phyloP scores from a whole-genome alignment of 768 basidiomycete genomes.

The Phylloporus scabripes region DNA sequence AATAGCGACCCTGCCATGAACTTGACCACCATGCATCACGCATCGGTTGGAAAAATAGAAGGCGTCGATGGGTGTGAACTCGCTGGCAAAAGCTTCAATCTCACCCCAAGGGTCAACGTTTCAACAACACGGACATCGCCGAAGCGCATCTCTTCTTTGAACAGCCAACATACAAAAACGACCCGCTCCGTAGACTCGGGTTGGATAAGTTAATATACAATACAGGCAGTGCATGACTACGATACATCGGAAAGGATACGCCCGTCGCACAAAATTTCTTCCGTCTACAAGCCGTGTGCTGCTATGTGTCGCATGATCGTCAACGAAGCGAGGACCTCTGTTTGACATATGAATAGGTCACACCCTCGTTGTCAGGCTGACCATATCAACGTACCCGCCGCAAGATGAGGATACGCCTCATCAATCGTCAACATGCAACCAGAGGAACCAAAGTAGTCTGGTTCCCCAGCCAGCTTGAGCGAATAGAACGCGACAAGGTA shows the following conservation, averaged over 20 bases:
- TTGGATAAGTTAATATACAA: neutral
- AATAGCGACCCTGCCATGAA: neutral
- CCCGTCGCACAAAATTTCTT: neutral
- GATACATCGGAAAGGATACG: constrained; percentile 8
- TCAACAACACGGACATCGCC: neutral
- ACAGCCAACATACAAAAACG: neutral
- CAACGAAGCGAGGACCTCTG: constrained; percentile 57
- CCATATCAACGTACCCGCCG: constrained; percentile 41
- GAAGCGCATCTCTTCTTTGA: neutral
- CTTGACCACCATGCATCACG: neutral
- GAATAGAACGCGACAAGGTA: constrained; percentile 57
- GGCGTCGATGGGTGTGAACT: neutral
- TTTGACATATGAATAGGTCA: constrained; percentile 8
- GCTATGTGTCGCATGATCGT: constrained; percentile 62
- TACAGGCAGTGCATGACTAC: constrained; percentile 12
- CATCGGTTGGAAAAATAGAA: constrained; percentile 1
- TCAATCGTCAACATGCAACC: constrained; percentile 61
- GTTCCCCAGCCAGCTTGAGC: constrained; percentile 50
- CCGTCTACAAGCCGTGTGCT: constrained; percentile 36
- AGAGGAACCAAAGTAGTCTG: constrained; percentile 48
- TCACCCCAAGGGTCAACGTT: neutral
- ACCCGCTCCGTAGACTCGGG: constrained; percentile 1
- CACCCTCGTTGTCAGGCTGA: constrained; percentile 6
- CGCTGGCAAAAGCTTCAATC: neutral
- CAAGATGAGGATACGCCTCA: constrained; percentile 51